Evolutionary conservation across 306 rosid genomes (phyloP), one percentile per base, ranked within the genome.

Genomic region (Ceratonia siliqua): DNA sequence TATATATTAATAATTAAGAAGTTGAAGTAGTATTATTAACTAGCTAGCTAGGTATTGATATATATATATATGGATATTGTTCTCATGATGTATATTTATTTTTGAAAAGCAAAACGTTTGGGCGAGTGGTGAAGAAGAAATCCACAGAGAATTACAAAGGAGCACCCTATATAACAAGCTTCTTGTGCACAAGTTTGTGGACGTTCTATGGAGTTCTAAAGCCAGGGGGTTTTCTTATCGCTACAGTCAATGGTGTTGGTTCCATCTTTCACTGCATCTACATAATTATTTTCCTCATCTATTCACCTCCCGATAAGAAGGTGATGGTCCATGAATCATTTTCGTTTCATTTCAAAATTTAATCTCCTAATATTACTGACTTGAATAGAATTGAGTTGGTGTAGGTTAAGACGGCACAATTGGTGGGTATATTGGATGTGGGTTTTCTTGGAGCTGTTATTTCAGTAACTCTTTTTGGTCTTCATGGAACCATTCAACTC

Each of bases 101-200:
- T 27, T 48, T 38, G 5, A 54, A 73, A 27, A 85, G 89, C 52
- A 78, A 79, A 68, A 88, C 92, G 0, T 85, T 88, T 56, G 39
- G 52, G 63, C 28, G 55, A 28, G 84, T 88, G 78, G 89, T 88
- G 82, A 88, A 81, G 80, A 78, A 73, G 65, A 88, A 76, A 74
- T 85, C 92, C 9, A 88, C 86, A 17, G 86, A 65, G 78, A 72
- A 82, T 78, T 79, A 68, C 82, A 61, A 73, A 55, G 83, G 78
- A 21, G 75, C 68, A 21, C 88, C 92, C 9, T 88, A 88, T 52
- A 68, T 85, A 57, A 74, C 86, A 0, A 85, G 86, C 10, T 68
- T 85, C 17, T 41, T 85, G 73, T 68, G 82, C 72, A 72, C 92
- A 66, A 79, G 86, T 73, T 76, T 85, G 41, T 88, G 92, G 92